A percentile compares a stretch with the other conserved stretches of the same genome.
Conservation (phyloP, 73 alveolate genomes). For the Paramecium caudatum region DNA sequence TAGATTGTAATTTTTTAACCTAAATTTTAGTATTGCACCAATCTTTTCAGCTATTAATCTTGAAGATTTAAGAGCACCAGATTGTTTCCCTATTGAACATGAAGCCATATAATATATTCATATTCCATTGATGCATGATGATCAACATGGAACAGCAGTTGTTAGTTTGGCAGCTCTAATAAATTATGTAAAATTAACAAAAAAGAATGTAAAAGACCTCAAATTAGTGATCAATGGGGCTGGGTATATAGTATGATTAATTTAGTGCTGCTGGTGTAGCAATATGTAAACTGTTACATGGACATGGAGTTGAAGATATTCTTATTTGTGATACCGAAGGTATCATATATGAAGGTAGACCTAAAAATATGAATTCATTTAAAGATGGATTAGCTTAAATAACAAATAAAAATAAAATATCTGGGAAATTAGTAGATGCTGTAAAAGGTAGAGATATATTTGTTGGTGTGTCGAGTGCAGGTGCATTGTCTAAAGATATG, state of each 20-base stretch:
- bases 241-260: conserved; percentile 46
- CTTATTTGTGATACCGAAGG: conserved; percentile 92
- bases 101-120: conserved; percentile 80
- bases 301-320: conserved; percentile 84
- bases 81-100: conserved; percentile 85
- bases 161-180: conserved; percentile 88
- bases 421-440: conserved; percentile 85
- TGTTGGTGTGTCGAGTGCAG: conserved; percentile 89
- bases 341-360: conserved; percentile 89
- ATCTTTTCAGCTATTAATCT: conserved; percentile 87
- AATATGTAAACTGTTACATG: conserved; percentile 78
- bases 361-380: conserved; percentile 88
- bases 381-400: conserved; percentile 84
- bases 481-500: conserved; percentile 83
- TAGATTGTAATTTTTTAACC: not conserved
- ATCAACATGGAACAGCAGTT: conserved; percentile 93
- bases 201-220: conserved; percentile 78
- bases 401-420: conserved; percentile 75
- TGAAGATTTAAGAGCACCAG: conserved; percentile 93
- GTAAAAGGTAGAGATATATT: conserved; percentile 89
- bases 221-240: conserved; percentile 94
- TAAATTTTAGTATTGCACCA: conserved; percentile 77
- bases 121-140: conserved; percentile 92
- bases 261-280: conserved; percentile 95
- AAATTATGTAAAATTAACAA: conserved; percentile 81